Evolutionary conservation across 495 filamentous ascomycete genomes (phyloP).

Genomic region (Opeltia flavorubescens): DNA sequence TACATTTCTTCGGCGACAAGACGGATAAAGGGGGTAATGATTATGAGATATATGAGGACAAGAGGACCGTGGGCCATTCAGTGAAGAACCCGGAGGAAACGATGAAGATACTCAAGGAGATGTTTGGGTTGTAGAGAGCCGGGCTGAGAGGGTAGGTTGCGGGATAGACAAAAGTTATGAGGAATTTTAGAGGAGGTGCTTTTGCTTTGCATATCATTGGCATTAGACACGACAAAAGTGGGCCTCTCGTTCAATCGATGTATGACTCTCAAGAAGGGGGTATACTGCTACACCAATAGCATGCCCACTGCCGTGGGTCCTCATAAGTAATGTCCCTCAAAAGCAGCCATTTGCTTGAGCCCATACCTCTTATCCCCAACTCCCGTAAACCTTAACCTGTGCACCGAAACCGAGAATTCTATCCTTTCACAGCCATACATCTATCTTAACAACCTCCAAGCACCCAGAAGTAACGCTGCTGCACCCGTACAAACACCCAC

Average conservation of each 20-base stretch:
- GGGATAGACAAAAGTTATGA: not conserved
- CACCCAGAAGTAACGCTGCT: conserved; percentile 86
- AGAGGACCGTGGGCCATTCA: conserved; percentile 67
- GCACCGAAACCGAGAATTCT: not conserved
- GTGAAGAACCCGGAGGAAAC: conserved; percentile 77
- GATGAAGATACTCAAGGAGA: conserved; percentile 54
- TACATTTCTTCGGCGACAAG: conserved; percentile 99
- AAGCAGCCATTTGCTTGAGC: too few relatives aligned
- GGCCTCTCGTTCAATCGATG: too few relatives aligned
- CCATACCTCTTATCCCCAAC: too few relatives aligned
- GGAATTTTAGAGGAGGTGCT: not conserved
- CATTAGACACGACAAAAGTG: not conserved
- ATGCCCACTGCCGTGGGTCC: too few relatives aligned
- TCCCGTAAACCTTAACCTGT: not conserved
- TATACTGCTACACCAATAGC: too few relatives aligned
- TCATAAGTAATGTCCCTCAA: too few relatives aligned
- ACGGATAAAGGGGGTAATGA: conserved; percentile 81
- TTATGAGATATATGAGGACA: conserved; percentile 78
- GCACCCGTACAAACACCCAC: conserved; percentile 95
- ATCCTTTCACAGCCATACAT: not conserved
- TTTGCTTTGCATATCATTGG: not conserved
- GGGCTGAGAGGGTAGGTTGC: too few relatives aligned
- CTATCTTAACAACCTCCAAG: conserved; percentile 74
- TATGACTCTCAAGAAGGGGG: too few relatives aligned
- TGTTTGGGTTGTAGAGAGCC: conserved; percentile 57